Percentiles rank a stretch among this genome's conserved stretches.
phyloP scores from a whole-genome alignment of 2,329 filamentous ascomycete genomes.

The Fusarium sp. region DNA sequence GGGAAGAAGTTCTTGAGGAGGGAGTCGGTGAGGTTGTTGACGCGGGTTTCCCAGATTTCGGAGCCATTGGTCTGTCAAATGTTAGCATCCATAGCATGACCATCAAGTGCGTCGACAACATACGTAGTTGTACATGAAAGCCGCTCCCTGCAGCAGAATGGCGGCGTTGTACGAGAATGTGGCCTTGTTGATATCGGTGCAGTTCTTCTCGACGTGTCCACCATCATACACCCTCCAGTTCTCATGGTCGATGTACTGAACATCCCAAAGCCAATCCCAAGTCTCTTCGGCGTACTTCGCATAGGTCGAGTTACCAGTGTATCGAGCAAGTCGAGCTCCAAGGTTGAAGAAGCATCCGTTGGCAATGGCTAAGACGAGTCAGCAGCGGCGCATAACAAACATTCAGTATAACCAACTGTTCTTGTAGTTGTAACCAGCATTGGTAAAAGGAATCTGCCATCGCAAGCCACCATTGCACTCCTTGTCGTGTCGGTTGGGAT shows the following conservation, averaged over 20 bases:
- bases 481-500: conserved; percentile 71
- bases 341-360: conserved; percentile 75
- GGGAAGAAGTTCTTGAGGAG: conserved; percentile 66
- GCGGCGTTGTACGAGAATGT: conserved; percentile 78
- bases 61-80: conserved; percentile 62
- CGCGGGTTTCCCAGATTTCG: conserved; percentile 65
- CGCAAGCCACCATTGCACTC: conserved; percentile 77
- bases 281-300: conserved; percentile 70
- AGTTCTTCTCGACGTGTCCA: conserved; percentile 68
- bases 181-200: conserved; percentile 69
- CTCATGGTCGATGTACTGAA: conserved; percentile 70
- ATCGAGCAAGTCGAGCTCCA: conserved; percentile 76
- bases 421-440: conserved; percentile 83
- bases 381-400: not conserved
- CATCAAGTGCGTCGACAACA: conserved; percentile 32
- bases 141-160: conserved; percentile 71
- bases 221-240: conserved; percentile 75
- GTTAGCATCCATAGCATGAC: conserved; percentile 32
- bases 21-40: conserved; percentile 67
- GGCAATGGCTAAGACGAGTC: conserved; percentile 60
- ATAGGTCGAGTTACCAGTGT: conserved; percentile 76
- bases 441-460: conserved; percentile 83
- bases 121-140: conserved; percentile 76
- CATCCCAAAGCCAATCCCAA: conserved; percentile 70
- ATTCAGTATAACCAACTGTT: conserved; percentile 55